Conservation (phyloP, 164 flowering plant species). For the Houttuynia cordata region DNA sequence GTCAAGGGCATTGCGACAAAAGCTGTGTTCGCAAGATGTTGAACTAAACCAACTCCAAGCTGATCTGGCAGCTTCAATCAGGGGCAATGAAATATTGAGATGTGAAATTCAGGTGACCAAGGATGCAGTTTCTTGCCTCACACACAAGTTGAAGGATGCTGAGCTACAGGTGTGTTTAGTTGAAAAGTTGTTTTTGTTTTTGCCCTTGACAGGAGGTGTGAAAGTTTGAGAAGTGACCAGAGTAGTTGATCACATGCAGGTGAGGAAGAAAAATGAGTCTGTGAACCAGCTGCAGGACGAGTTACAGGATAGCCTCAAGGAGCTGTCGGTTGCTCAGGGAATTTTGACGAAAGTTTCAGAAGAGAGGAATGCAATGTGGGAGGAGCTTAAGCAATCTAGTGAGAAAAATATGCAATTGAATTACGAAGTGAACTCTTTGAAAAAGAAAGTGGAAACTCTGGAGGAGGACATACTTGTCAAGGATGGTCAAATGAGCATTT, state of each 20-base stretch:
- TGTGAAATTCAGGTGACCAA: slow-evolving; percentile 58
- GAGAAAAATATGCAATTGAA: slow-evolving; percentile 77
- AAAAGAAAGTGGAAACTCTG: slow-evolving; percentile 60
- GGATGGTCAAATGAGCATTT: slow-evolving; percentile 87
- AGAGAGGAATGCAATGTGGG: slow-evolving; percentile 87
- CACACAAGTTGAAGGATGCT: slow-evolving; percentile 67
- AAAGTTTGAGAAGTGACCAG: not conserved
- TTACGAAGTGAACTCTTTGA: slow-evolving; percentile 46
- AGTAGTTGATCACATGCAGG: slow-evolving; percentile 20
- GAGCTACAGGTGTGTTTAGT: slow-evolving; percentile 67
- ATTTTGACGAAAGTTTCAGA: slow-evolving; percentile 53
- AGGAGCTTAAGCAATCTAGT: slow-evolving; percentile 60
- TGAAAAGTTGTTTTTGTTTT: no score
- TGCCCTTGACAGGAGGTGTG: not conserved
- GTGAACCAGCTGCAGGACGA: slow-evolving; percentile 37
- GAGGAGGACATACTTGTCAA: slow-evolving; percentile 77
- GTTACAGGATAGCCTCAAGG: slow-evolving; percentile 52
- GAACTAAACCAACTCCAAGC: slow-evolving; percentile 81
- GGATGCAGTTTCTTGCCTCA: slow-evolving; percentile 53
- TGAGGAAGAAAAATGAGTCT: slow-evolving; percentile 65
- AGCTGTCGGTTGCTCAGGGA: slow-evolving; percentile 31
- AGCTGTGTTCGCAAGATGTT: slow-evolving; percentile 55
- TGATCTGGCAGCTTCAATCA: slow-evolving; percentile 74
- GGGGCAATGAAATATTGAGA: slow-evolving; percentile 65
- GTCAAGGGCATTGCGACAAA: slow-evolving; percentile 65